Base-by-base conservation (phyloP, 768 basidiomycete genomes). In the Hydnomerulius pinastri region DNA sequence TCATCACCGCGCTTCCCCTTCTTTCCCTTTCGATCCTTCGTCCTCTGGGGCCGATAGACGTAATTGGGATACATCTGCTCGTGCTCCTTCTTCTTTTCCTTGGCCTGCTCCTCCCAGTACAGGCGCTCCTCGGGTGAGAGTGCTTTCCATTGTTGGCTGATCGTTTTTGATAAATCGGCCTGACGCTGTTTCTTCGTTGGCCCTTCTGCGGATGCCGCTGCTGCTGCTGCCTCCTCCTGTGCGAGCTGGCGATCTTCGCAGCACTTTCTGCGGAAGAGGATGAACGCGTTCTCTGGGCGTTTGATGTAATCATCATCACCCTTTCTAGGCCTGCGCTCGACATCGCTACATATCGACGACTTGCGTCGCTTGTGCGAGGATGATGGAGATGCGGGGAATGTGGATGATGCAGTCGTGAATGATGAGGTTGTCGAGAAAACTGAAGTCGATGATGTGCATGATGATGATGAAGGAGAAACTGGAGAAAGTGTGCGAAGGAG, bases 221-320 rank as follows among this genome's bases (percentile, higher is more conserved):
- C 60, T 0, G 50, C 51, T 15, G 68, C 60, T 3, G 71, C 77
- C 44, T 81, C 81, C 42, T 80, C 80, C 46, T 71, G 73, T 38
- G 77, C 77, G 12, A 73, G 71, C 66, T 86, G 82, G 28, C 83
- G 80, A 43, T 87, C 84, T 68, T 86, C 83, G 69, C 84, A 87
- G 70, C 85, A 87, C 61, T 86, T 82, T 59, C 87, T 79, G 47
- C 88, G 81, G 79, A 90, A 90, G 48, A 90, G 78, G 65, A 90
- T 90, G 75, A 90, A 90, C 7, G 88, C 88, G 61, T 90, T 90
- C 71, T 88, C 86, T 2, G 87, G 88, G 36, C 88, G 82, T 69
- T 89, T 89, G 73, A 90, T 82, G 63, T 90, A 90, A 67, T 87
- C 86, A 42, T 86, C 86, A 68, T 90, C 87, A 58, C 88, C 87